Base-by-base conservation (phyloP, 2,329 filamentous ascomycete species). In the Dactylellina cionopaga region DNA sequence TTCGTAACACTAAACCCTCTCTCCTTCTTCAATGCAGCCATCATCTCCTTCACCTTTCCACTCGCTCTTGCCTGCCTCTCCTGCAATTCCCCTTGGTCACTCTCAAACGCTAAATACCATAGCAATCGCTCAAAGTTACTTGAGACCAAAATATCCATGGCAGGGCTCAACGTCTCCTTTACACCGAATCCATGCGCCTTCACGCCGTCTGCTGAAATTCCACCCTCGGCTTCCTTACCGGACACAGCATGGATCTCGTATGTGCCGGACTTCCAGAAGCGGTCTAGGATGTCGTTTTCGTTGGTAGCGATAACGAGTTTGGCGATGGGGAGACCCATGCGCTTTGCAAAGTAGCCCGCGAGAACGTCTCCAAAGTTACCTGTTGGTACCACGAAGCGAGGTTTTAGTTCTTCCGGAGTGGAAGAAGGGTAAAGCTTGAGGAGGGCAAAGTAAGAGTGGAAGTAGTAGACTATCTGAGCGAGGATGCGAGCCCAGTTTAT, bases 301-400 rank as follows among this genome's bases (percentile, higher is more conserved):
- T 98, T 98, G 55, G 94, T 98, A 0, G 94, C 92, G 64, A 97
- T 90, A 77, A 96, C 88, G 29, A 99, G 87, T 82, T 94, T 96
- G 74, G 95, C 90, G 2, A 89, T 84, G 2, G 93, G 93, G 2
- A 98, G 85, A 63, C 92, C 93, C 92, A 96, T 96, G 77, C 88
- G 85, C 77, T 90, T 89, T 17, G 94, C 93, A 78, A 98, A 97
- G 83, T 94, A 98, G 54, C 94, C 94, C 0, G 92, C 91, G 2
- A 98, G 85, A 76, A 99, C 92, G 79, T 98, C 92, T 74, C 95
- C 92, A 81, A 99, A 99, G 84, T 99, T 98, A 63, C 95, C 95
- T 0, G 93, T 96, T 1, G 95, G 95, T 0, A 96, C 92, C 6
- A 96, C 91, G 78, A 93, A 96, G 71, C 93, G 89, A 37, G 95